These are phyloP conservation scores for Chlamydomonas schloesseri DNA, from an alignment of 139 green algal species.

Conservation along the genomic window DNA sequence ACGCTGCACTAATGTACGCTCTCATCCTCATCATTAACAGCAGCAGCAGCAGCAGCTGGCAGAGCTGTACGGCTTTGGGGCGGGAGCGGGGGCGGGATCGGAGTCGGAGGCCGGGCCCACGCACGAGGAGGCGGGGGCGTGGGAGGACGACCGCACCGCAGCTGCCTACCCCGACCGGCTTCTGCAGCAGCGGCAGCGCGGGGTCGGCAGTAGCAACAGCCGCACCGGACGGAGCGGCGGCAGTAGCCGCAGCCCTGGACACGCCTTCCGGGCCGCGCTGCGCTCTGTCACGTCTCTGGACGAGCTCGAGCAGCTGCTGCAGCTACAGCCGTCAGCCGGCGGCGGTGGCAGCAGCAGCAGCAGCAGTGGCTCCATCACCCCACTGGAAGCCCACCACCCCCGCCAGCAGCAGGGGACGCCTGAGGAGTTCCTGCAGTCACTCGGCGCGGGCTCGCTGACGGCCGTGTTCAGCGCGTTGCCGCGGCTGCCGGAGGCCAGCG, in stretches of 20 bases:
- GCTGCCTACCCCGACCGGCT: background rate
- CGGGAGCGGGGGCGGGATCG: no score
- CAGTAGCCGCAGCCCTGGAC: background rate
- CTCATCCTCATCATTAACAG: no score
- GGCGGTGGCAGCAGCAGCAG: background rate
- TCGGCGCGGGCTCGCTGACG: slow-evolving; percentile 1
- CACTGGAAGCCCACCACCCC: no score
- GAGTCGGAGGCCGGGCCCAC: background rate
- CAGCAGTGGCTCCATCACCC: background rate
- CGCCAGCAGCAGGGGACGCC: no score
- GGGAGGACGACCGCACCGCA: no score
- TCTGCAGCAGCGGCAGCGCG: background rate
- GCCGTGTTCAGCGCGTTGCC: background rate
- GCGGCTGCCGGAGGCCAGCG: slow-evolving; percentile 3
- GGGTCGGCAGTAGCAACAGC: background rate
- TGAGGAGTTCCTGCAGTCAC: background rate
- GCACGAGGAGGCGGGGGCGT: no score
- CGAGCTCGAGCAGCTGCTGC: background rate
- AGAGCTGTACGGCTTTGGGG: no score
- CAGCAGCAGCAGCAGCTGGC: no score
- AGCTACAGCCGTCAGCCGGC: background rate
- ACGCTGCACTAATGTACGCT: no score
- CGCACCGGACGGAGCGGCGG: background rate
- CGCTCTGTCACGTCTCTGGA: background rate
- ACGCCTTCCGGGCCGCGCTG: background rate